Percentiles rank a stretch among this genome's conserved stretches.
Evolutionary conservation across 306 rosid species (phyloP).

Genomic region (Vigna reflexopilosa): DNA sequence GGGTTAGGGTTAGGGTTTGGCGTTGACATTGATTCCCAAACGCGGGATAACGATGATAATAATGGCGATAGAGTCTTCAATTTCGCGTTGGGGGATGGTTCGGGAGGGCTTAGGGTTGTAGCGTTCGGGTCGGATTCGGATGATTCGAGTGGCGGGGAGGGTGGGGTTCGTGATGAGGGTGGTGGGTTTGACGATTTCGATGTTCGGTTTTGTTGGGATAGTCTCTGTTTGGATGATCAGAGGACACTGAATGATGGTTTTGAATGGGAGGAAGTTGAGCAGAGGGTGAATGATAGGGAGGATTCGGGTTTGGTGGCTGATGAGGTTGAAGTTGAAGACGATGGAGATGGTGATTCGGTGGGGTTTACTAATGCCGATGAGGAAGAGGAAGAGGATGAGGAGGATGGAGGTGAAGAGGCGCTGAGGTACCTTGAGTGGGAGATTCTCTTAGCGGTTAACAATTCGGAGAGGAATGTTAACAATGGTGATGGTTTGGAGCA

Average conservation of each 20-base stretch:
- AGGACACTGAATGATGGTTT: constrained; percentile 58
- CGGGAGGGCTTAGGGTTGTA: constrained; percentile 64
- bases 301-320: constrained; percentile 47
- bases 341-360: constrained; percentile 46
- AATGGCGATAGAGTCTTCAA: constrained; percentile 23
- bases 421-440: constrained; percentile 77
- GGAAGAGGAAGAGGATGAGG: constrained; percentile 21
- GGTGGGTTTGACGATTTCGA: constrained; percentile 60
- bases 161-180: constrained; percentile 35
- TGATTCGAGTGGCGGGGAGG: constrained; percentile 55
- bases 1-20: constrained; percentile 53
- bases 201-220: constrained; percentile 62
- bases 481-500: constrained; percentile 36
- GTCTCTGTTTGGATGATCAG: constrained; percentile 66
- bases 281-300: constrained; percentile 56
- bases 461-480: constrained; percentile 55
- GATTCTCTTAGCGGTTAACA: constrained; percentile 73
- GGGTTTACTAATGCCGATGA: constrained; percentile 52
- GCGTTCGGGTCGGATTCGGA: constrained; percentile 79
- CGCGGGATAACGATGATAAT: not conserved
- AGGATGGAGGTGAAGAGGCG: constrained; percentile 53
- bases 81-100: constrained; percentile 41
- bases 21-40: constrained; percentile 19
- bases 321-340: constrained; percentile 52
- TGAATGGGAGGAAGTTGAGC: constrained; percentile 78